These are phyloP conservation scores for Solanum rostratum DNA, from an alignment of 257 asterid species.

Conservation along the genomic window DNA sequence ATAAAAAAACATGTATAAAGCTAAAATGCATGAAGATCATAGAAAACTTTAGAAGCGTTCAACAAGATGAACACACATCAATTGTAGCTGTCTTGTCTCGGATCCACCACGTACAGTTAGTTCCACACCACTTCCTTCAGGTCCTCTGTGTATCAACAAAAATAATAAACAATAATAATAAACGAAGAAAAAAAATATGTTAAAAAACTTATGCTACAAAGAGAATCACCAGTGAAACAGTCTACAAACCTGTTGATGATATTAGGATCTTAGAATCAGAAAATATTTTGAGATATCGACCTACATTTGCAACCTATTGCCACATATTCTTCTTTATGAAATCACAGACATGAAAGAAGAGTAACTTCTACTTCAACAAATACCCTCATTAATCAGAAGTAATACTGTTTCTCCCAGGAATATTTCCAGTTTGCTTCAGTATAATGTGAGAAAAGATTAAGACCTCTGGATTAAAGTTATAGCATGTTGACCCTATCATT, in stretches of 20 bases:
- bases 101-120: conserved; percentile 53
- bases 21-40: background rate
- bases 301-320: background rate
- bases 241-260: background rate
- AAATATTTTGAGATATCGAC: background rate
- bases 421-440: background rate
- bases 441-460: background rate
- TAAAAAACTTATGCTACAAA: background rate
- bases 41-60: background rate
- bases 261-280: background rate
- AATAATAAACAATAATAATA: background rate
- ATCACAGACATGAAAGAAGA: background rate
- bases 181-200: background rate
- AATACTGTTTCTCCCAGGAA: background rate
- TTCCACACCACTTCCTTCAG: conserved; percentile 87
- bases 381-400: background rate
- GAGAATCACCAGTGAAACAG: background rate
- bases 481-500: background rate
- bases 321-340: background rate
- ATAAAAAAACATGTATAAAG: background rate
- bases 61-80: conserved; percentile 41
- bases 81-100: conserved; percentile 49
- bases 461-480: background rate
- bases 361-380: background rate
- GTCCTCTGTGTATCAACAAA: conserved; percentile 56